Conservation (phyloP, 2,329 filamentous ascomycete species). For the Fusarium concolor region DNA sequence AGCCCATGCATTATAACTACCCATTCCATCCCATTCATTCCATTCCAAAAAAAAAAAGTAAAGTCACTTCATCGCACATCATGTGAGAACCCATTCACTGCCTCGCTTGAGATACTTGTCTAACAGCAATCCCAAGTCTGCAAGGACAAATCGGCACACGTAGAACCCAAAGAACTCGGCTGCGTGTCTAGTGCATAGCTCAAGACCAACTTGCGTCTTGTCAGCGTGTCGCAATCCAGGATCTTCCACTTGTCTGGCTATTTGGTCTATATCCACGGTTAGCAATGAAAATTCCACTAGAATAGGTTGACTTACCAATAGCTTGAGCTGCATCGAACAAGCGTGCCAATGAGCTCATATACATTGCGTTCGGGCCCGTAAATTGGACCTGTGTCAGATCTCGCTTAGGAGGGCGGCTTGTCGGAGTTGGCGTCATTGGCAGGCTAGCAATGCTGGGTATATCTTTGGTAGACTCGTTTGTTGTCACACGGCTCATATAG, state of each 20-base stretch:
- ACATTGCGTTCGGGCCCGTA: conserved; percentile 85
- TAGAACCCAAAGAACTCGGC: conserved; percentile 99
- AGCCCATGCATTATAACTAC: conserved; percentile 26
- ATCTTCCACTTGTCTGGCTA: conserved; percentile 95
- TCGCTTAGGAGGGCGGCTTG: conserved; percentile 76
- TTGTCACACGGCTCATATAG: conserved; percentile 53
- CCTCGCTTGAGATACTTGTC: conserved; percentile 98
- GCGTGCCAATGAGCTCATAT: conserved; percentile 90
- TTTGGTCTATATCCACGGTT: conserved; percentile 75
- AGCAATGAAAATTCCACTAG: conserved; percentile 24
- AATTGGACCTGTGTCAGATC: conserved; percentile 77
- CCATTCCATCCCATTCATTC: background rate
- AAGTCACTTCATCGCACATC: conserved; percentile 11
- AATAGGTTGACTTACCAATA: conserved; percentile 73
- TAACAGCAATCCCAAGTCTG: conserved; percentile 84
- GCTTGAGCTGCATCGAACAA: conserved; percentile 94
- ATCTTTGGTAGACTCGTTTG: conserved; percentile 47
- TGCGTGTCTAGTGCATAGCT: conserved; percentile 91
- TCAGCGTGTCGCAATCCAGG: conserved; percentile 91
- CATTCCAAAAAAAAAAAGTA: background rate
- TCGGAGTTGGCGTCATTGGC: conserved; percentile 77
- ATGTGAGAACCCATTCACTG: conserved; percentile 84
- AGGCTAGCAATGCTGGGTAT: conserved; percentile 73
- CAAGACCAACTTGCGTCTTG: conserved; percentile 93
- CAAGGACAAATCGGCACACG: conserved; percentile 92